A percentile compares a stretch with the other conserved stretches of the same genome.
Conservation (phyloP, 2,329 filamentous ascomycete genomes). For the Sporothrix variecibatus region DNA sequence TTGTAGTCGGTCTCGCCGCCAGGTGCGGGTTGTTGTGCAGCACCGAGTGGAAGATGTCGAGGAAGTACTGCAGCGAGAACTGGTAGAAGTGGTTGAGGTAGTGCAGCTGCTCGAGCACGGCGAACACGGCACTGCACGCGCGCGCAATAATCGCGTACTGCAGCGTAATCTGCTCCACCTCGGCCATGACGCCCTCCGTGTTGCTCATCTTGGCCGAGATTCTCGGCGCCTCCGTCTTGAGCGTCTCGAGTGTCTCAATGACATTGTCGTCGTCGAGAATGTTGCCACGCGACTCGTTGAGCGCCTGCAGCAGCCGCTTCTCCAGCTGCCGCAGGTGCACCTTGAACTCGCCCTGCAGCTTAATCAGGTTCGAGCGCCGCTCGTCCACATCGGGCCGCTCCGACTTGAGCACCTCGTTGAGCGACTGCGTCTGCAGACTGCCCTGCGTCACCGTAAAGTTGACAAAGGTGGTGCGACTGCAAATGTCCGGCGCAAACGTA, state of each 20-base stretch:
- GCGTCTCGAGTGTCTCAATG: constrained; percentile 93
- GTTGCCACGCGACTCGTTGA: constrained; percentile 96
- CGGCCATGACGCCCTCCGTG: constrained; percentile 96
- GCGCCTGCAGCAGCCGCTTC: constrained; percentile 87
- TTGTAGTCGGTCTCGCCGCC: constrained; percentile 71
- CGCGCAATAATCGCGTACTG: constrained; percentile 92
- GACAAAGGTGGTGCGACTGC: constrained; percentile 97
- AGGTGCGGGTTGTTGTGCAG: constrained; percentile 77
- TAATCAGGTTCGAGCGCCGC: constrained; percentile 93
- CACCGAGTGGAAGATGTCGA: constrained; percentile 95
- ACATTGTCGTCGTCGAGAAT: constrained; percentile 98
- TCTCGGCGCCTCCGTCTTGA: constrained; percentile 97
- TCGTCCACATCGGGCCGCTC: constrained; percentile 97
- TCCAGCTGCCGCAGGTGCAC: constrained; percentile 95
- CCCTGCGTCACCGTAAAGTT: constrained; percentile 99
- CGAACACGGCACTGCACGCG: constrained; percentile 96
- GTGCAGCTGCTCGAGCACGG: constrained; percentile 93
- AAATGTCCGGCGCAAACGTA: constrained; percentile 92
- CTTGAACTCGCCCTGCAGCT: constrained; percentile 98
- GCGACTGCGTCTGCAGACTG: constrained; percentile 95
- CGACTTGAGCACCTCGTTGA: constrained; percentile 96
- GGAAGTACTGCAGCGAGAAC: constrained; percentile 97
- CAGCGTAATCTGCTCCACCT: constrained; percentile 92
- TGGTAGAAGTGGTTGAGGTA: constrained; percentile 99
- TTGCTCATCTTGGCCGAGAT: constrained; percentile 96